These are phyloP conservation scores for Leccinum incarnatum DNA, from an alignment of 768 basidiomycete species.

Conservation along the genomic window DNA sequence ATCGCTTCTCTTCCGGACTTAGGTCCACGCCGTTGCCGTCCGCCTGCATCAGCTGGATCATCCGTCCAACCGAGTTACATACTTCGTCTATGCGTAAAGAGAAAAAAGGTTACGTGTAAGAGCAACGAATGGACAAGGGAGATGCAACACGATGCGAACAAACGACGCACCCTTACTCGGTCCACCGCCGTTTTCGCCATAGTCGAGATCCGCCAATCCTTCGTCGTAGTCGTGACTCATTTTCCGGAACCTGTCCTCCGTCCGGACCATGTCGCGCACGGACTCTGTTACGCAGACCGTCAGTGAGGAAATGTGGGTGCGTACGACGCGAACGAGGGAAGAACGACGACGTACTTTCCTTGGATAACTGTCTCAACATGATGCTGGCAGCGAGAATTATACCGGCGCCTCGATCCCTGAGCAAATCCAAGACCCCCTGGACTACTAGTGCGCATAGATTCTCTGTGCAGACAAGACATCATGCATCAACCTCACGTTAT, in stretches of 20 bases:
- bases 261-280: slow-evolving; percentile 16
- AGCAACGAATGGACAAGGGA: no score
- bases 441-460: slow-evolving; percentile 11
- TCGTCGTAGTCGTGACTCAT: slow-evolving; percentile 23
- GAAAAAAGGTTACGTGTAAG: background rate
- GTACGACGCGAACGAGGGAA: background rate
- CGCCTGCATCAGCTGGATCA: slow-evolving; percentile 24
- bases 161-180: slow-evolving; percentile 9
- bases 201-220: slow-evolving; percentile 10
- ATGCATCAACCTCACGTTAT: background rate
- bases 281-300: slow-evolving; percentile 1
- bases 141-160: background rate
- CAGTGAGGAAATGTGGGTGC: background rate
- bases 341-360: slow-evolving; percentile 13
- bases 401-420: slow-evolving; percentile 14
- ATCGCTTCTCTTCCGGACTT: background rate
- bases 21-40: background rate
- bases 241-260: slow-evolving; percentile 13
- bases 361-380: slow-evolving; percentile 10
- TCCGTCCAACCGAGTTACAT: slow-evolving; percentile 17
- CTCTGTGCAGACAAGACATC: slow-evolving; percentile 3
- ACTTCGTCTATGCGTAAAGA: slow-evolving; percentile 20
- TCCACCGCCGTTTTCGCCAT: slow-evolving; percentile 12
- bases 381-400: slow-evolving; percentile 18
- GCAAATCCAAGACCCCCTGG: slow-evolving; percentile 11